Evolutionary conservation across 2,329 filamentous ascomycete genomes (phyloP).

Genomic region (Periconia sp.): DNA sequence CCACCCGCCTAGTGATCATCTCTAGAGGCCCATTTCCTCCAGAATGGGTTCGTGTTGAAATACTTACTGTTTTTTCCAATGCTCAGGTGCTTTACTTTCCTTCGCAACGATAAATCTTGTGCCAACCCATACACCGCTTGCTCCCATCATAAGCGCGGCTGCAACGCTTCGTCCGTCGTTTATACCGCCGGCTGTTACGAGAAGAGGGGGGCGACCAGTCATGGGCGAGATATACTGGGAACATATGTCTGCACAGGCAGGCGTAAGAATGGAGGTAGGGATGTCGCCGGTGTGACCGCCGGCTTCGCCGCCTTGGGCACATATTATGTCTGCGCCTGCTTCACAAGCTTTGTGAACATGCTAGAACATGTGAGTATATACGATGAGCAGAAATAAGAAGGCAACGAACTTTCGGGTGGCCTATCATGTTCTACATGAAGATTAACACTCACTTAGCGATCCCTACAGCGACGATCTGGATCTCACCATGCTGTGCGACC

Average conservation of each 20-base stretch:
- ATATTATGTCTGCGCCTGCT: slow-evolving; percentile 34
- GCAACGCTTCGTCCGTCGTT: slow-evolving; percentile 34
- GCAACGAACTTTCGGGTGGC: slow-evolving; percentile 28
- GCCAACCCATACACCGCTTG: slow-evolving; percentile 36
- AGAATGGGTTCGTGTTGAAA: background rate
- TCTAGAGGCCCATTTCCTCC: no score
- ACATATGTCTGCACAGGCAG: slow-evolving; percentile 33
- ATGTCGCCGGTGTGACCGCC: slow-evolving; percentile 40
- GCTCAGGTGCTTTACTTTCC: slow-evolving; percentile 25
- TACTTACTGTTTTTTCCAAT: slow-evolving; percentile 23
- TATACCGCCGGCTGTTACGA: slow-evolving; percentile 34
- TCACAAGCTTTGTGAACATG: slow-evolving; percentile 37
- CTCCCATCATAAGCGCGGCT: slow-evolving; percentile 31
- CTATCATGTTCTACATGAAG: slow-evolving; percentile 25
- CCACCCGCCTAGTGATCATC: no score
- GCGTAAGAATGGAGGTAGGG: slow-evolving; percentile 33
- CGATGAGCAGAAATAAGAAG: background rate
- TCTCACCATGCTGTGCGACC: background rate
- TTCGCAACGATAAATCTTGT: slow-evolving; percentile 30
- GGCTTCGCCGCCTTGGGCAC: slow-evolving; percentile 37
- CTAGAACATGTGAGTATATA: slow-evolving; percentile 5
- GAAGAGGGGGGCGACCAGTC: slow-evolving; percentile 21
- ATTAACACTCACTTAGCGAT: background rate
- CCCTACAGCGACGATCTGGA: no score
- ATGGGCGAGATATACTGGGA: slow-evolving; percentile 30